A percentile compares a stretch with the other conserved stretches of the same genome.
Conservation (phyloP, 345 rosid genomes). For the Eutrema yunnanense region DNA sequence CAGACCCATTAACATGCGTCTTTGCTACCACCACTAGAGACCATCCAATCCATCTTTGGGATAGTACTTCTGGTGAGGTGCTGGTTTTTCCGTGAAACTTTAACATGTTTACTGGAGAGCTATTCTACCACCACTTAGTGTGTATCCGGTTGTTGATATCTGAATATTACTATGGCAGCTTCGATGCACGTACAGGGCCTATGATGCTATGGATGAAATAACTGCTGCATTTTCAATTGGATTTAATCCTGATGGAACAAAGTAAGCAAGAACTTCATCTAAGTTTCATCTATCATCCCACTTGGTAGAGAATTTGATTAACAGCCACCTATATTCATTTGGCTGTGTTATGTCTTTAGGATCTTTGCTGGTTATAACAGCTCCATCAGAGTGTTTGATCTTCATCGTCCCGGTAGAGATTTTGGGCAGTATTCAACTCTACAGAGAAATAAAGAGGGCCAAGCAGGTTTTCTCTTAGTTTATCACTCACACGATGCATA, state of each 20-base stretch:
- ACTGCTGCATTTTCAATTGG: slow-evolving; percentile 88
- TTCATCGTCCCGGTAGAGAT: slow-evolving; percentile 98
- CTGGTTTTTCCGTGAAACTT: slow-evolving; percentile 5
- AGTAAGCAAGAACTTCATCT: slow-evolving; percentile 42
- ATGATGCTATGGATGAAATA: slow-evolving; percentile 93
- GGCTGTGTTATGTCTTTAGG: slow-evolving; percentile 39
- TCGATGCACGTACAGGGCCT: slow-evolving; percentile 94
- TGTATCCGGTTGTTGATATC: slow-evolving; percentile 3
- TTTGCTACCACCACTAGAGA: slow-evolving; percentile 85
- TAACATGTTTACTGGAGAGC: background rate
- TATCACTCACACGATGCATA: background rate
- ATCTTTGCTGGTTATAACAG: slow-evolving; percentile 92
- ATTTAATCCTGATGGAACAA: slow-evolving; percentile 80
- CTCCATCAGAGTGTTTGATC: slow-evolving; percentile 71
- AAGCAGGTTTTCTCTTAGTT: slow-evolving; percentile 49
- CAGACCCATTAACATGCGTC: slow-evolving; percentile 83
- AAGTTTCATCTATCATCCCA: background rate
- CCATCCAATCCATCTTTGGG: slow-evolving; percentile 99
- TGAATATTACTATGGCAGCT: slow-evolving; percentile 48
- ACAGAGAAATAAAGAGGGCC: slow-evolving; percentile 88
- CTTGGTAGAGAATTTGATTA: background rate
- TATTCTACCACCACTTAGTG: background rate
- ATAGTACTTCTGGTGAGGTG: slow-evolving; percentile 90
- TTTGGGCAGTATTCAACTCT: slow-evolving; percentile 62
- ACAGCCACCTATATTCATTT: background rate